These are phyloP conservation scores for Symbiodinium pilosum DNA, from an alignment of 73 alveolate genomes.

Conservation along the genomic window DNA sequence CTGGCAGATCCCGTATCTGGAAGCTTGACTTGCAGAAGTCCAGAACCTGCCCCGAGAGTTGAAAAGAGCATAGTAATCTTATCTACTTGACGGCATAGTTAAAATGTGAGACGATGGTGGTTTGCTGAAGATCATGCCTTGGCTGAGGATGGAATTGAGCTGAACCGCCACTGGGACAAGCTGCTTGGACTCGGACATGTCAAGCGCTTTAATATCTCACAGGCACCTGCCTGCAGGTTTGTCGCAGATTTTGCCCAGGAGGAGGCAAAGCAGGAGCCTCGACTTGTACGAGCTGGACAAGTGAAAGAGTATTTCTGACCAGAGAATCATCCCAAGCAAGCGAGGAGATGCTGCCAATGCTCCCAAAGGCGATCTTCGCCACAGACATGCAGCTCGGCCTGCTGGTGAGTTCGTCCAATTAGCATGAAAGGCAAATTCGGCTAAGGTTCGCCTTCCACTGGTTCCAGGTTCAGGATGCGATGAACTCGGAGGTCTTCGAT, in stretches of 20 bases:
- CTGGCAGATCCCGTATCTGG: constrained; percentile 77
- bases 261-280: not conserved
- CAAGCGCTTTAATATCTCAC: not conserved
- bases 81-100: no score
- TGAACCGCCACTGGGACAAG: constrained; percentile 55
- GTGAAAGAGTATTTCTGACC: not conserved
- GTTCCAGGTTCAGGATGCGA: constrained; percentile 85
- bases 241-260: not conserved
- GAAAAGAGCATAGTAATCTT: no score
- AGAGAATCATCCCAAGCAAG: not conserved
- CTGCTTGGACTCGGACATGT: not conserved
- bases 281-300: no score
- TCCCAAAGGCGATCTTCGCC: constrained; percentile 72
- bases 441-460: constrained; percentile 89
- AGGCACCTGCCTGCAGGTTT: constrained; percentile 1
- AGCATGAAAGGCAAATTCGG: not conserved
- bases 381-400: constrained; percentile 46
- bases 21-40: not conserved
- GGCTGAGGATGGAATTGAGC: constrained; percentile 67
- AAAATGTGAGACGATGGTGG: no score
- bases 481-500: constrained; percentile 64
- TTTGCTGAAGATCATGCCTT: no score
- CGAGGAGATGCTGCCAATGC: constrained; percentile 30
- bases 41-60: no score
- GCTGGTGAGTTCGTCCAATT: no score